Evolutionary conservation across 2,329 filamentous ascomycete species (phyloP).

Genomic region (Aschersonia sp.): DNA sequence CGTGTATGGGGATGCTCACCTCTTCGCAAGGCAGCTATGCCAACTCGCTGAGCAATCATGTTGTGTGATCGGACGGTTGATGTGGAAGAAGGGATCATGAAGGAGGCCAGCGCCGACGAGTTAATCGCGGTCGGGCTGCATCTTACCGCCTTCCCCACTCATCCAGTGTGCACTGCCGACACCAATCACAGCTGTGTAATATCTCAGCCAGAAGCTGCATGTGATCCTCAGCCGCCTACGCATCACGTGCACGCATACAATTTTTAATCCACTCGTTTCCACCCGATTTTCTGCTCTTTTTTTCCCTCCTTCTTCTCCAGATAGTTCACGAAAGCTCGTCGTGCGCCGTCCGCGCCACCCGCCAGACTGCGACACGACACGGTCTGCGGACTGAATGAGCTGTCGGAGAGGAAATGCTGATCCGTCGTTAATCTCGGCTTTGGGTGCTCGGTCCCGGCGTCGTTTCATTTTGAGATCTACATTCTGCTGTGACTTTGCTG

Average conservation of each 20-base stretch:
- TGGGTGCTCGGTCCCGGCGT: constrained; percentile 31
- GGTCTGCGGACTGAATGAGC: constrained; percentile 9
- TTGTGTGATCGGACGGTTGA: constrained; percentile 8
- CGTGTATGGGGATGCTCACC: constrained; percentile 20
- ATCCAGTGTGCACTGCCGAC: constrained; percentile 18
- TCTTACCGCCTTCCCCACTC: constrained; percentile 18
- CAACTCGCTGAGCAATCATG: constrained; percentile 45
- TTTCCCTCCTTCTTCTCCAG: constrained; percentile 26
- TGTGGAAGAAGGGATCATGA: background rate
- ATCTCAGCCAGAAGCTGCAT: no score
- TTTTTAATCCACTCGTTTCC: background rate
- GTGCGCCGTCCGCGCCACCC: constrained; percentile 9
- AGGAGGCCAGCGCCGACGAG: no score
- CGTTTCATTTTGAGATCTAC: constrained; percentile 48
- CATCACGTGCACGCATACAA: constrained; percentile 8
- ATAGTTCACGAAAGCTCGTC: constrained; percentile 35
- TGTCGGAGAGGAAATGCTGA: constrained; percentile 30
- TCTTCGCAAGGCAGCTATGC: constrained; percentile 44
- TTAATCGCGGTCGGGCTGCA: no score
- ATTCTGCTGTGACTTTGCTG: constrained; percentile 11
- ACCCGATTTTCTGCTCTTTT: constrained; percentile 6
- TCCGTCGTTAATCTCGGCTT: constrained; percentile 45
- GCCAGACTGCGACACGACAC: constrained; percentile 6
- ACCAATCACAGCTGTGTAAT: no score
- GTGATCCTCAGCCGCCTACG: background rate